Conservation (phyloP, 345 rosid species). For the Atalantia buxifolia region DNA sequence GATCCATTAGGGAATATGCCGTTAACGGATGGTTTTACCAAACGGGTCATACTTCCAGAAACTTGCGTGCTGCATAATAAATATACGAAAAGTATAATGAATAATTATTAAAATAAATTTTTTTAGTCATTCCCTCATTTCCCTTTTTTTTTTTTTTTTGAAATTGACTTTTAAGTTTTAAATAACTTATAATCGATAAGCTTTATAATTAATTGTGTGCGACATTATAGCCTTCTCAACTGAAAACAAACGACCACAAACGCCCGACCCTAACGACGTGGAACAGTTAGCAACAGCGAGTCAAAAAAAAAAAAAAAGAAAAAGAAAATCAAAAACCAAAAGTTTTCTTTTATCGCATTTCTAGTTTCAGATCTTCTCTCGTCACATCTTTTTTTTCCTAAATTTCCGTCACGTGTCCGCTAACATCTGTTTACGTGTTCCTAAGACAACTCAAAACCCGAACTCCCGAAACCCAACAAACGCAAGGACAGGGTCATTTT, state of each 20-base stretch:
- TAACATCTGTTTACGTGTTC: slow-evolving; percentile 8
- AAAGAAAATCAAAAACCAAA: neutral
- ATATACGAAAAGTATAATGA: too few species aligned
- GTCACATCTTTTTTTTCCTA: neutral
- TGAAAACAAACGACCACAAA: neutral
- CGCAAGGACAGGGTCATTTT: slow-evolving; percentile 15
- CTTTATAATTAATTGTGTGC: neutral
- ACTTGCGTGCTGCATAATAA: too few species aligned
- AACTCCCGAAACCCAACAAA: neutral
- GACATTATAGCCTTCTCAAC: neutral
- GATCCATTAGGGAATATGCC: neutral
- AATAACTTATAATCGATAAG: too few species aligned
- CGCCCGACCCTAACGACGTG: neutral
- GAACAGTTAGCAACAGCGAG: neutral
- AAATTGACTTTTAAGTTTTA: too few species aligned
- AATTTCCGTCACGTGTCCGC: slow-evolving; percentile 25
- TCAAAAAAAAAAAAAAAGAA: neutral
- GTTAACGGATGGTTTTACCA: neutral
- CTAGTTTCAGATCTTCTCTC: neutral
- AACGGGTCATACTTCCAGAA: too few species aligned
- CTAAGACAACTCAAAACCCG: neutral
- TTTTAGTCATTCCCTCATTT: too few species aligned
- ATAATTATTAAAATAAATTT: too few species aligned
- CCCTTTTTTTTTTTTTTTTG: too few species aligned
- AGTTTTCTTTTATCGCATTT: neutral